Evolutionary conservation across 2,329 filamentous ascomycete species (phyloP), one percentile per base, ranked within the genome.

Genomic region (Cadophora sp.): DNA sequence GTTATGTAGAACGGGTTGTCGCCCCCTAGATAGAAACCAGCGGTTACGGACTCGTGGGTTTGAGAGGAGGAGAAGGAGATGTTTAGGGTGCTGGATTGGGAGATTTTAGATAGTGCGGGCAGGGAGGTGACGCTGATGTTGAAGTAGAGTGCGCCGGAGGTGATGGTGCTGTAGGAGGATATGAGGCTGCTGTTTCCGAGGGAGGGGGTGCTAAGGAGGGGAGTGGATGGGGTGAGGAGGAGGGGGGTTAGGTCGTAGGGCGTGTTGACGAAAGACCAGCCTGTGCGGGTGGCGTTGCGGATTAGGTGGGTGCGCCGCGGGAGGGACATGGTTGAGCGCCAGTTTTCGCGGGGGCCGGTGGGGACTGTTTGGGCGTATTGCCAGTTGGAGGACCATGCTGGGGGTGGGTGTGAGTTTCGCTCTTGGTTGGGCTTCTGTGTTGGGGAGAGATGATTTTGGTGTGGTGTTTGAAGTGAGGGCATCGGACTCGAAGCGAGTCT

Each of bases 341-440:
- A 89, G 33, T 82, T 80, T 72, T 88, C 84, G 6, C 75, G 72
- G 3, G 80, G 75, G 0, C 82, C 85, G 0, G 85, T 88, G 0
- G 86, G 86, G 0, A 87, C 84, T 2, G 79, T 67, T 66, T 84
- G 78, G 0, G 82, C 80, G 75, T 89, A 89, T 73, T 89, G 82
- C 83, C 86, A 88, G 69, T 89, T 89, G 64, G 80, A 83, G 0
- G 84, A 84, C 87, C 86, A 89, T 11, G 81, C 83, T 5, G 88
- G 80, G 62, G 72, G 50, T 74, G 62, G n/a, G 72, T 68, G 18
- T 74, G 68, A 56, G 30, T 56, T 1, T 14, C 9, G 27, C 27
- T 16, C 22, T 45, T 45, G n/a, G n/a, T n/a, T n/a, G n/a, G n/a
- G n/a, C 14, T 59, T 36, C 24, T 24, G 18, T 6, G 4, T 43